These are phyloP conservation scores for Eucalyptus viminalis DNA, from an alignment of 345 rosid genomes.

Conservation along the genomic window DNA sequence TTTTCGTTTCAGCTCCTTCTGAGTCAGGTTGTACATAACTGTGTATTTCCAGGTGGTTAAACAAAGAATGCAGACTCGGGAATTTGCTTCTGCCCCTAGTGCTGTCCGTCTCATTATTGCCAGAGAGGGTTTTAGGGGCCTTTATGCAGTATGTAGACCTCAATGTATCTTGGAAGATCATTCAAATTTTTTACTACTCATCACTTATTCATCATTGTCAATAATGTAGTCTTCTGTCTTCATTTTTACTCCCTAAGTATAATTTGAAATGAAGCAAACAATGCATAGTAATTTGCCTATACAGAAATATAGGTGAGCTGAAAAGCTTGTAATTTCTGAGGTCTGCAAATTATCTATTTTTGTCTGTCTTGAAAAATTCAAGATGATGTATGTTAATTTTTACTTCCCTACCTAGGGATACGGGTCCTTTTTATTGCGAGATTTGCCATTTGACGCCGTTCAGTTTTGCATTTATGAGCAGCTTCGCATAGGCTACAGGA, in stretches of 20 bases:
- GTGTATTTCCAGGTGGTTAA: conserved; percentile 60
- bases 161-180: background rate
- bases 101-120: conserved; percentile 73
- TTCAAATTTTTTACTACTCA: background rate
- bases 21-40: background rate
- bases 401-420: conserved; percentile 42
- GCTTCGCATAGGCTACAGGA: conserved; percentile 75
- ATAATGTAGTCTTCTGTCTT: background rate
- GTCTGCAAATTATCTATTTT: background rate
- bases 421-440: conserved; percentile 76
- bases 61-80: conserved; percentile 94
- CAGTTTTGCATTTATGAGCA: conserved; percentile 98
- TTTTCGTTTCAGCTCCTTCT: background rate
- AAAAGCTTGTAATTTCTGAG: background rate
- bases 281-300: background rate
- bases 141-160: conserved; percentile 55
- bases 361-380: background rate
- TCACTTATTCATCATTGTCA: background rate
- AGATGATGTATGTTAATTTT: background rate
- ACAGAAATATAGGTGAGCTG: background rate
- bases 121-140: conserved; percentile 75
- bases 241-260: background rate
- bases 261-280: background rate
- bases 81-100: conserved; percentile 69
- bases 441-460: conserved; percentile 93